Conservation (phyloP, 306 rosid species). For the Hippophae tibetana region DNA sequence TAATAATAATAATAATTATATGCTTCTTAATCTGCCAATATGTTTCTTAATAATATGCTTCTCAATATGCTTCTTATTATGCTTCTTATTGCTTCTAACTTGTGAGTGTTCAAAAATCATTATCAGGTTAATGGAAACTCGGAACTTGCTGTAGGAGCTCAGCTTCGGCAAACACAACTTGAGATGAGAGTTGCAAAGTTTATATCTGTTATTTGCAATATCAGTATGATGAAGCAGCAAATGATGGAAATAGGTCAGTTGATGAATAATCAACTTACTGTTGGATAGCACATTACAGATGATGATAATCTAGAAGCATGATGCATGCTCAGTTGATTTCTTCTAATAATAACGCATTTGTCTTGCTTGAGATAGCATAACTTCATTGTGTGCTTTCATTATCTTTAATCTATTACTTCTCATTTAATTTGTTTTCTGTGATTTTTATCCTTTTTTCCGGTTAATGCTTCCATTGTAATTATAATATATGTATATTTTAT, state of each 20-base stretch:
- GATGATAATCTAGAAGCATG: conserved; percentile 19
- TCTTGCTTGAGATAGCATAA: no score
- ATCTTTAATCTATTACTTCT: background rate
- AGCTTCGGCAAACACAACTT: conserved; percentile 60
- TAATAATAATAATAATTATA: no score
- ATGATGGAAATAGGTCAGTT: conserved; percentile 98
- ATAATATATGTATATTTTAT: background rate
- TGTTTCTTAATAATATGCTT: no score
- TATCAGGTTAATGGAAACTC: conserved; percentile 45
- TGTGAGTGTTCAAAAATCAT: conserved; percentile 22
- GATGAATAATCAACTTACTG: conserved; percentile 7
- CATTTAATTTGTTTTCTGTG: background rate
- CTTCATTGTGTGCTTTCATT: background rate
- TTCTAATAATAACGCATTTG: background rate
- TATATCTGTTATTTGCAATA: conserved; percentile 79
- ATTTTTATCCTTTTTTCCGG: background rate
- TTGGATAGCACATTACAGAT: conserved; percentile 1
- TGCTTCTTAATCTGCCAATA: no score
- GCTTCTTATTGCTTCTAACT: no score
- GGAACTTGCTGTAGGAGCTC: conserved; percentile 30
- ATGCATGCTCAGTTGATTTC: conserved; percentile 2
- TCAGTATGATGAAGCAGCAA: conserved; percentile 94
- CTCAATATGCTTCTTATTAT: no score
- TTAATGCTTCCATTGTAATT: background rate
- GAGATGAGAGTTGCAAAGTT: conserved; percentile 67